phyloP scores from a whole-genome alignment of 73 alveolate genomes.

The Halteria grandinella region DNA sequence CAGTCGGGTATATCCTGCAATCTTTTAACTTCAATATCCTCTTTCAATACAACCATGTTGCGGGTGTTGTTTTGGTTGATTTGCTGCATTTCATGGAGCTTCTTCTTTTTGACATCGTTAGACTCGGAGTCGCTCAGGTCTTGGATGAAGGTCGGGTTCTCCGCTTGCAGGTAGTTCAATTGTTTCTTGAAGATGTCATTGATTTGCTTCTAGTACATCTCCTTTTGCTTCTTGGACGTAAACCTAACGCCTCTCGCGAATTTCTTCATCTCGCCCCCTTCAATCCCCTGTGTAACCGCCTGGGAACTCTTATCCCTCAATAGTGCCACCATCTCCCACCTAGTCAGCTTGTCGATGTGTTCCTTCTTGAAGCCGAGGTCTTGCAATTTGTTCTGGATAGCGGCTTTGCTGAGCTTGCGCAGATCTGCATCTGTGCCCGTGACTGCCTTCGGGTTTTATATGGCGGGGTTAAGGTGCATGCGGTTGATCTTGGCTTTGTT shows the following conservation, averaged over 20 bases:
- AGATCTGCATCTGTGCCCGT: slow-evolving; percentile 97
- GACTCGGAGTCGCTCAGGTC: slow-evolving; percentile 40
- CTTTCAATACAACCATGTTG: slow-evolving; percentile 48
- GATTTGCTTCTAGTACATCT: slow-evolving; percentile 80
- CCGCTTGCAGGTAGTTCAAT: slow-evolving; percentile 69
- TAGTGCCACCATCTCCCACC: slow-evolving; percentile 87
- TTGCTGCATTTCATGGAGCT: slow-evolving; percentile 34
- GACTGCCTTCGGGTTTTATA: slow-evolving; percentile 80
- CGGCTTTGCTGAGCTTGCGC: slow-evolving; percentile 89
- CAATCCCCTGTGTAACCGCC: slow-evolving; percentile 79
- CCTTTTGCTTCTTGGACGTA: slow-evolving; percentile 83
- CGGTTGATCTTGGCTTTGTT: slow-evolving; percentile 53
- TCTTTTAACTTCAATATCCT: slow-evolving; percentile 48
- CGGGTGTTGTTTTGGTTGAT: slow-evolving; percentile 23
- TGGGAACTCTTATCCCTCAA: slow-evolving; percentile 73
- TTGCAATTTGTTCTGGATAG: slow-evolving; percentile 74
- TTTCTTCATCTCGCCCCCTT: slow-evolving; percentile 74
- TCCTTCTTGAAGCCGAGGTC: slow-evolving; percentile 86
- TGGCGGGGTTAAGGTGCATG: slow-evolving; percentile 38
- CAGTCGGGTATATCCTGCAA: slow-evolving; percentile 62
- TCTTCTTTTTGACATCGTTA: slow-evolving; percentile 19
- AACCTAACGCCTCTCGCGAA: slow-evolving; percentile 85
- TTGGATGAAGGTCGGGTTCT: slow-evolving; percentile 32
- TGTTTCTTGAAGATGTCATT: slow-evolving; percentile 86
- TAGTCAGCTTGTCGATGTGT: slow-evolving; percentile 65